phyloP scores from a whole-genome alignment of 2,329 filamentous ascomycete species.

The Xylariaceae sp. region DNA sequence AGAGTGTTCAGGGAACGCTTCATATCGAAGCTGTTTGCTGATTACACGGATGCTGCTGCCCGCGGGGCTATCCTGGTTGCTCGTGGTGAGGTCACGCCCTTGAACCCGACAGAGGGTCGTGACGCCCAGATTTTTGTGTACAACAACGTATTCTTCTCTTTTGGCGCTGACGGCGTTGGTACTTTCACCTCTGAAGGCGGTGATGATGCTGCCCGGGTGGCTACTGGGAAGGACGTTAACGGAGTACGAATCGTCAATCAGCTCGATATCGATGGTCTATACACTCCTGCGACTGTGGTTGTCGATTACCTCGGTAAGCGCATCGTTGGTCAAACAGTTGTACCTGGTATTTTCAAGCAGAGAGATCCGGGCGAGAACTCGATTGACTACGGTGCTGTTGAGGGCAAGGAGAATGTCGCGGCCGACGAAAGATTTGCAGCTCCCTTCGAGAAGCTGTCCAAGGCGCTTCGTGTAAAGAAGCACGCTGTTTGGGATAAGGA shows the following conservation, averaged over 20 bases:
- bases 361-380: constrained; percentile 96
- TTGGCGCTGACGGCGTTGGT: constrained; percentile 93
- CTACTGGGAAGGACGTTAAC: constrained; percentile 92
- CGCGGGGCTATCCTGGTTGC: constrained; percentile 89
- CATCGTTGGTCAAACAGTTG: constrained; percentile 95
- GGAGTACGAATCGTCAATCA: constrained; percentile 96
- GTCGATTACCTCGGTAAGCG: constrained; percentile 97
- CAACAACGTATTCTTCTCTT: constrained; percentile 99
- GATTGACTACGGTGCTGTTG: constrained; percentile 97
- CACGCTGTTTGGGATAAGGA: constrained; percentile 99
- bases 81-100: constrained; percentile 82
- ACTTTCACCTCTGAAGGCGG: constrained; percentile 96
- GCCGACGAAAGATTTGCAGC: constrained; percentile 81
- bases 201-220: constrained; percentile 91
- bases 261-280: constrained; percentile 89
- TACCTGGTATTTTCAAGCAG: constrained; percentile 98
- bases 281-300: constrained; percentile 93
- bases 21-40: constrained; percentile 92
- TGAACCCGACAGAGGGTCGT: constrained; percentile 88
- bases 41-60: constrained; percentile 94
- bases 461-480: constrained; percentile 85
- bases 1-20: constrained; percentile 92
- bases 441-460: constrained; percentile 86
- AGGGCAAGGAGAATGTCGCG: constrained; percentile 92
- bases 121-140: constrained; percentile 99